phyloP scores from a whole-genome alignment of 345 rosid species.

The Lenwebbia sp. region DNA sequence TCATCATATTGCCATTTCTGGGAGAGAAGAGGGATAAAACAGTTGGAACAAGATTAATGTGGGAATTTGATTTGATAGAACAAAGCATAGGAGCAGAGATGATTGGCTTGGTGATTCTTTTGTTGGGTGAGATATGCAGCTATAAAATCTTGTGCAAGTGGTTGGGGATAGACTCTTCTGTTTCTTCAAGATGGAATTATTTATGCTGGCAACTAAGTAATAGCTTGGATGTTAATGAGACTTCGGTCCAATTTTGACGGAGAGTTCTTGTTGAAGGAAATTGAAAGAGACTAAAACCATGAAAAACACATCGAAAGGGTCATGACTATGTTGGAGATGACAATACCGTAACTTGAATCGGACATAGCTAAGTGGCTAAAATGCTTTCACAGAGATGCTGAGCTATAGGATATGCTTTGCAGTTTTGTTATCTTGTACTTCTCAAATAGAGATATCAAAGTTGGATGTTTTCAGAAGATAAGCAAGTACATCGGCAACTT shows the following conservation, averaged over 20 bases:
- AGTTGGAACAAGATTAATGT: background rate
- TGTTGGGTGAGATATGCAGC: background rate
- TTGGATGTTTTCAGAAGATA: background rate
- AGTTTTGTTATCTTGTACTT: background rate
- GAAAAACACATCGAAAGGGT: background rate
- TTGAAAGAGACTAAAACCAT: background rate
- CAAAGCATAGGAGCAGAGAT: background rate
- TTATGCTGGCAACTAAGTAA: background rate
- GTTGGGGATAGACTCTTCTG: background rate
- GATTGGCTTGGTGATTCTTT: background rate
- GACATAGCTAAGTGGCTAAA: background rate
- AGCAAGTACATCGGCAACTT: background rate
- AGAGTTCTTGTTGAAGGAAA: background rate
- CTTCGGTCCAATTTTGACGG: background rate
- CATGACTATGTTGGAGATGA: background rate
- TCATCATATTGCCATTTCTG: background rate
- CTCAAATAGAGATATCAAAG: background rate
- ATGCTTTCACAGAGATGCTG: background rate
- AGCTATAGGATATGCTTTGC: background rate
- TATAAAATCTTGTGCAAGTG: background rate
- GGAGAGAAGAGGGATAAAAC: background rate
- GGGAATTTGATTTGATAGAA: background rate
- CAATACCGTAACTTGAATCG: background rate
- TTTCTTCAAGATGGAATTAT: background rate
- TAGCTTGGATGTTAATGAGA: background rate